Evolutionary conservation across 1,284 basidiomycete species (phyloP), one percentile per base, ranked within the genome.

Genomic region (Xerocomus tenax): DNA sequence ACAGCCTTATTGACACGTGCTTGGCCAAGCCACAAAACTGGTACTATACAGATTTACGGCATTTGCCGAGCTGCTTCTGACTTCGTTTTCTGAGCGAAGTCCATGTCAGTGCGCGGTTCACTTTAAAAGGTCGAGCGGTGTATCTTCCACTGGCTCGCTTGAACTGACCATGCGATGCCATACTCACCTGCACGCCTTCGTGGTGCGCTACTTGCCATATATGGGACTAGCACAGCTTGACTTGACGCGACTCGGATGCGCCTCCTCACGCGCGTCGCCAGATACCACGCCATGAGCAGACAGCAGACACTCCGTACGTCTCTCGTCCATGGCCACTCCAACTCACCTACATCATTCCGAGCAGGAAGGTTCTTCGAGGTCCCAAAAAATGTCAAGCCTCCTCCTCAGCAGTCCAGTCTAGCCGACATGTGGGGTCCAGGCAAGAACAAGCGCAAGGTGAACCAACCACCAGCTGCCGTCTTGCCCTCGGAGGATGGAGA

Each of bases 361-460:
- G 59, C 59, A 83, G 82, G 76, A 34, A 86, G 78, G 59, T 87
- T 85, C 73, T 79, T 88, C 55, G 71, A 75, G 46, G 84, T 86
- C 81, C 82, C 86, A 0, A 75, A 75, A 55, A 74, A 72, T 35
- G 62, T 66, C 38, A 87, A 84, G 64, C 58, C 76, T 23, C 66
- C 81, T 8, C 76, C 75, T 2, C 84, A 87, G 54, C 85, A 88
- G 64, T 72, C 84, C 18, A 87, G 71, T 58, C 74, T 90, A 29
- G 74, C 76, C 53, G 84, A 87, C 52, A 74, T 86, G 71, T 89
- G 84, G 83, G 72, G 72, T 34, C 71, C 69, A 54, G 80, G 78
- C 64, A 76, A 71, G 60, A 71, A 69, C 53, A 62, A 56, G 52
- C 55, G 51, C 40, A 55, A 59, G 46, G 46, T 53, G n/a, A 55